These are phyloP conservation scores for Oryza punctata DNA, from an alignment of 176 grass and related monocot species.

Conservation along the genomic window DNA sequence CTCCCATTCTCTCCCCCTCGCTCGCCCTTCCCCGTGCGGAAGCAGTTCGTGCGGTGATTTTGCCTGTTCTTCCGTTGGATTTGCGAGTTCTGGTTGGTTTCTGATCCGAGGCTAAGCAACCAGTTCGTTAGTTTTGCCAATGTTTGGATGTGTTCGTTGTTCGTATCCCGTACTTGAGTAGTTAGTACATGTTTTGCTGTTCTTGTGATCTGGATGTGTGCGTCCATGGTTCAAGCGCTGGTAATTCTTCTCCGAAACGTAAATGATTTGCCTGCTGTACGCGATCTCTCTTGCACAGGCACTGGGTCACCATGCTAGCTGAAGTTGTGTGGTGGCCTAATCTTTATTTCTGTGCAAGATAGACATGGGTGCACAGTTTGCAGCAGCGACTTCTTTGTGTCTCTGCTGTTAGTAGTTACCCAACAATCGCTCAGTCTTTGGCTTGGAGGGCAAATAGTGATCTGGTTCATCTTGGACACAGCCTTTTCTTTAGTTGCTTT, in stretches of 20 bases:
- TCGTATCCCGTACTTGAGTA: not conserved
- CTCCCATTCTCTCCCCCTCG: not conserved
- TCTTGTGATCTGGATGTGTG: constrained; percentile 5
- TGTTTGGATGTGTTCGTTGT: not conserved
- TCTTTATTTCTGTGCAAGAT: constrained; percentile 33
- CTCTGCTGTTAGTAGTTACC: constrained; percentile 12
- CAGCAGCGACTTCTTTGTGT: constrained; percentile 13
- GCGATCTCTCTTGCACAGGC: constrained; percentile 23
- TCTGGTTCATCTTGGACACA: not conserved
- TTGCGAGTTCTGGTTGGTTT: constrained; percentile 5
- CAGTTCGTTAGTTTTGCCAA: not conserved
- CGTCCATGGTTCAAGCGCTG: not conserved
- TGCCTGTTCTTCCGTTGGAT: not conserved
- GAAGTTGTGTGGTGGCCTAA: constrained; percentile 8
- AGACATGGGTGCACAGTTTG: constrained; percentile 18
- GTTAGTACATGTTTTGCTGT: not conserved
- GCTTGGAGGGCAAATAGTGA: not conserved
- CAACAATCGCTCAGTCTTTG: not conserved
- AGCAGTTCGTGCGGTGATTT: not conserved
- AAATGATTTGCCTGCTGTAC: not conserved
- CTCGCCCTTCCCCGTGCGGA: not conserved
- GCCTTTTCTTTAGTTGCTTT: not conserved
- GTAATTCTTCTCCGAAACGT: not conserved
- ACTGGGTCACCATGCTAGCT: not conserved
- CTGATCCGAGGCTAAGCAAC: not conserved